phyloP scores from a whole-genome alignment of 441 rosid species.

The Breynia disticha region DNA sequence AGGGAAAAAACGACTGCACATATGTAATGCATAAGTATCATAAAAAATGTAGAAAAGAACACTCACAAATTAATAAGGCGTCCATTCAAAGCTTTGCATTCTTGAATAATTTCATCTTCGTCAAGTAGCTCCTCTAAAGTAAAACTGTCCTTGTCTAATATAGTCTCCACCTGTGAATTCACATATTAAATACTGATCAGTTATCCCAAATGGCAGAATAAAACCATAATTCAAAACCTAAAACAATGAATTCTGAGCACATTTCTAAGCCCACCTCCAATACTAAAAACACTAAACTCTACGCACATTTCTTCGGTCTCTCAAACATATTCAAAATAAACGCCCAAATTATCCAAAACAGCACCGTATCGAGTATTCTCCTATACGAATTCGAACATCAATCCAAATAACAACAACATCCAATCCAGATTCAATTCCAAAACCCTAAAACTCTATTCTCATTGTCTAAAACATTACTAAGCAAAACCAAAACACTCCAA shows the following conservation, averaged over 20 bases:
- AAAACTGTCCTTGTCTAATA: constrained; percentile 78
- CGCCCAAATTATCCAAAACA: background rate
- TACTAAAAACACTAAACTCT: background rate
- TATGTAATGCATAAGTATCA: background rate
- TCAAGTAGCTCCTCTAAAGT: constrained; percentile 91
- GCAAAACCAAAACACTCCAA: too few relatives aligned
- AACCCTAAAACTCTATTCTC: too few relatives aligned
- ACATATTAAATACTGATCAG: background rate
- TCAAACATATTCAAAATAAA: constrained; percentile 3
- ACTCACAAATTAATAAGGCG: constrained; percentile 84
- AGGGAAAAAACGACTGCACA: too few relatives aligned
- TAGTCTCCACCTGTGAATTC: constrained; percentile 68
- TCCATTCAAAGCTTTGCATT: constrained; percentile 87
- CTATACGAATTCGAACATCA: too few relatives aligned
- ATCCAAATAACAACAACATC: too few relatives aligned
- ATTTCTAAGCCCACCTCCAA: background rate
- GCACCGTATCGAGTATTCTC: too few relatives aligned
- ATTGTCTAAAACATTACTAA: too few relatives aligned
- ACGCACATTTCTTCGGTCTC: background rate
- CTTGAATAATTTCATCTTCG: constrained; percentile 96
- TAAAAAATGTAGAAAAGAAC: constrained; percentile 3
- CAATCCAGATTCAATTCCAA: too few relatives aligned
- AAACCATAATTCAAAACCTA: too few relatives aligned
- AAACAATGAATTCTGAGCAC: background rate
- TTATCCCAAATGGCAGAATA: too few relatives aligned